phyloP scores from a whole-genome alignment of 2,329 filamentous ascomycete species.

The Colletotrichum sp. region DNA sequence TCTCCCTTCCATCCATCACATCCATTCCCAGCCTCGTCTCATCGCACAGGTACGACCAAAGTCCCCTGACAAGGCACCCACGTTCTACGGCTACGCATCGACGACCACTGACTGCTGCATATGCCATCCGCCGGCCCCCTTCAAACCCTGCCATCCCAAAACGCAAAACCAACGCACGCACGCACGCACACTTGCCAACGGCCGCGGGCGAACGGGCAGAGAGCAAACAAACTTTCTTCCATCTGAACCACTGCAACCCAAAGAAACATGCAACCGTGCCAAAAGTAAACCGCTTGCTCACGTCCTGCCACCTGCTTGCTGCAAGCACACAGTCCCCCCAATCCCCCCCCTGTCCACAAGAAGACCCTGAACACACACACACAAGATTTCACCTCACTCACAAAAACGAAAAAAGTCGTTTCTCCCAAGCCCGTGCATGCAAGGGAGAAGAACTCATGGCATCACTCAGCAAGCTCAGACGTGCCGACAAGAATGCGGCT shows the following conservation, averaged over 20 bases:
- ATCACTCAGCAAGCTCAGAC: not conserved
- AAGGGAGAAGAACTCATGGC: not conserved
- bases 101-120: not conserved
- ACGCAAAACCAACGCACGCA: not conserved
- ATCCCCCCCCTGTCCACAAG: not conserved
- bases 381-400: not conserved
- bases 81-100: not conserved
- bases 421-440: not conserved
- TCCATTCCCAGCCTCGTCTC: not conserved
- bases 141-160: not conserved
- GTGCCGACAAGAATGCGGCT: not conserved
- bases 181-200: not conserved
- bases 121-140: not conserved
- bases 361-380: not conserved
- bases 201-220: not conserved
- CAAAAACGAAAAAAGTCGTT: not conserved
- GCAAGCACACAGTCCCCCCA: not conserved
- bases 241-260: not conserved
- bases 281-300: not conserved
- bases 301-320: not conserved
- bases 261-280: not conserved
- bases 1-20: not conserved
- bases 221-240: not conserved
- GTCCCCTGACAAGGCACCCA: not conserved
- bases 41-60: not conserved